These are phyloP conservation scores for Debaryomyces coudertii DNA, from an alignment of 1,139 yeast species.

Conservation along the genomic window DNA sequence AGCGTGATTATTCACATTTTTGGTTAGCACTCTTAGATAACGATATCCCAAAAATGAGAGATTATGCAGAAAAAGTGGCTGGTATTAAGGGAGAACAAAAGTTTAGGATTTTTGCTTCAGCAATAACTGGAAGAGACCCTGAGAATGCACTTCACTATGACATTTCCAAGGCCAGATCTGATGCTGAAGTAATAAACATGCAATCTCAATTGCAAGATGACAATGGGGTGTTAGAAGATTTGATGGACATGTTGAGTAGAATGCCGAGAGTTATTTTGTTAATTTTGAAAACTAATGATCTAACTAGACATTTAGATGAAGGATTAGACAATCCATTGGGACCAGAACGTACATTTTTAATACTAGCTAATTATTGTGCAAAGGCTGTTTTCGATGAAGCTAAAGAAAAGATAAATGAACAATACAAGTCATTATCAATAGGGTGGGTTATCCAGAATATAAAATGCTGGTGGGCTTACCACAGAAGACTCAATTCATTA, in stretches of 20 bases:
- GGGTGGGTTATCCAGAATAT: constrained; percentile 39
- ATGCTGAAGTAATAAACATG: constrained; percentile 59
- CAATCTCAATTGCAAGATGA: constrained; percentile 57
- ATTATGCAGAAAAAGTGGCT: constrained; percentile 78
- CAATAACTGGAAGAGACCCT: constrained; percentile 83
- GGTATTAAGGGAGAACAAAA: constrained; percentile 74
- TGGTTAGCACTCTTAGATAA: constrained; percentile 88
- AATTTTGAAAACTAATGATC: constrained; percentile 90
- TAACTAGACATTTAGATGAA: constrained; percentile 88
- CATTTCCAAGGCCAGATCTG: constrained; percentile 55
- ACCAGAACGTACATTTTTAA: constrained; percentile 82
- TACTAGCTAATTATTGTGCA: constrained; percentile 91
- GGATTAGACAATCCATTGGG: constrained; percentile 81
- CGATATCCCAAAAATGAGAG: constrained; percentile 64
- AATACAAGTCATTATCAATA: constrained; percentile 40
- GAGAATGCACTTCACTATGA: constrained; percentile 48
- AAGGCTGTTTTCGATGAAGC: constrained; percentile 72
- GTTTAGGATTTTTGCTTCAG: constrained; percentile 85
- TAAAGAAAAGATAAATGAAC: constrained; percentile 39
- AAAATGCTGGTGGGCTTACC: constrained; percentile 53
- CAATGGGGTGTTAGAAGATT: constrained; percentile 66
- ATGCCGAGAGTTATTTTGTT: constrained; percentile 86
- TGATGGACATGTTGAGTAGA: constrained; percentile 77
- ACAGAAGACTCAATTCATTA: constrained; percentile 56
- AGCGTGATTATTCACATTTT: constrained; percentile 84